A percentile compares a stretch with the other conserved stretches of the same genome.
Evolutionary conservation across 2,329 filamentous ascomycete species (phyloP).

Genomic region (Tetracladium maxilliforme): DNA sequence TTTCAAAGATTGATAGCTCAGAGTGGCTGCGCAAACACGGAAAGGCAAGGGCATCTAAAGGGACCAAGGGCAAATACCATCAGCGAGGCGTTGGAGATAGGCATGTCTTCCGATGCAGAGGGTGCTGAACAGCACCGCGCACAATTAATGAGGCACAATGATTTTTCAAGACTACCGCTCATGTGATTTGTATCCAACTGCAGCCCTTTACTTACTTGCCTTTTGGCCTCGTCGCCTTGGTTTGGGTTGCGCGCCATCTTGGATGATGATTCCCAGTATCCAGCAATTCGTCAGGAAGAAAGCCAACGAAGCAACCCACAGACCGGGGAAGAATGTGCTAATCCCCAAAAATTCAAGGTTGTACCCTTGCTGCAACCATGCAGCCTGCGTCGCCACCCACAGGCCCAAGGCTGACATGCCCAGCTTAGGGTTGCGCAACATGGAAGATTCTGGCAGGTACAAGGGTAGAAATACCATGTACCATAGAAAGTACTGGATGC

Average conservation of each 20-base stretch:
- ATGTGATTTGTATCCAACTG: not conserved
- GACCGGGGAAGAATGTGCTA: slow-evolving; percentile 72
- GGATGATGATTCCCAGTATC: slow-evolving; percentile 69
- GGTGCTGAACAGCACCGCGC: no score
- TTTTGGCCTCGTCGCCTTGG: not conserved
- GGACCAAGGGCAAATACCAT: no score
- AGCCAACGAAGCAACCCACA: slow-evolving; percentile 59
- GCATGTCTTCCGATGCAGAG: no score
- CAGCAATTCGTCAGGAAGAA: slow-evolving; percentile 84
- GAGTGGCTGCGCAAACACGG: no score
- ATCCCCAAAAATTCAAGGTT: slow-evolving; percentile 64
- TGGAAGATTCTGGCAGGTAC: slow-evolving; percentile 68
- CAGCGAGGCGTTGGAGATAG: no score
- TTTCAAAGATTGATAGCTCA: no score
- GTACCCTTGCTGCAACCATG: slow-evolving; percentile 66
- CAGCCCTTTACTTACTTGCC: not conserved
- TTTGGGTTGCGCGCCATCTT: slow-evolving; percentile 40
- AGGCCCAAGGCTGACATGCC: slow-evolving; percentile 51
- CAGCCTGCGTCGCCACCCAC: slow-evolving; percentile 64
- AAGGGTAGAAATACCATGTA: slow-evolving; percentile 89
- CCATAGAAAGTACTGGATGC: slow-evolving; percentile 82
- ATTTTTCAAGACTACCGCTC: no score
- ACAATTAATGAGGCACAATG: no score
- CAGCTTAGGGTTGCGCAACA: slow-evolving; percentile 42
- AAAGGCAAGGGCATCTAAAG: no score